These are phyloP conservation scores for Myriosclerotinia curreyana DNA, from an alignment of 2,329 filamentous ascomycete genomes.

Conservation along the genomic window DNA sequence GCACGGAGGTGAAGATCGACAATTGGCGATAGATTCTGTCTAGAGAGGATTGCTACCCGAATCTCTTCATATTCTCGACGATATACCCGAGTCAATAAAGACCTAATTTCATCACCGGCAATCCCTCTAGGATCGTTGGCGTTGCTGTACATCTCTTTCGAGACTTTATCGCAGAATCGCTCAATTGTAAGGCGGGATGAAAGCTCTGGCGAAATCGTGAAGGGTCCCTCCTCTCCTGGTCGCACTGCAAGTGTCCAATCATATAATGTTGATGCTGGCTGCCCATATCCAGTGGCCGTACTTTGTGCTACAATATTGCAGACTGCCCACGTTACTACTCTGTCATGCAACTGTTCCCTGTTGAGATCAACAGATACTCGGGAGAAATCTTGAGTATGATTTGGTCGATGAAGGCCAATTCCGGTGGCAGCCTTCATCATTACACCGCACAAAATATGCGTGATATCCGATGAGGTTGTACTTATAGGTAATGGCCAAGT, in stretches of 20 bases:
- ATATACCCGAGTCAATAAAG: conserved; percentile 64
- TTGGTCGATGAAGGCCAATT: conserved; percentile 76
- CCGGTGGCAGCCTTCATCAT: conserved; percentile 88
- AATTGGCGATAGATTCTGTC: conserved; percentile 53
- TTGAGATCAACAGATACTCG: conserved; percentile 71
- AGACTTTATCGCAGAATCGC: conserved; percentile 73
- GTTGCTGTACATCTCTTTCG: conserved; percentile 76
- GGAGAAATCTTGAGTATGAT: conserved; percentile 80
- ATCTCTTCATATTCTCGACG: conserved; percentile 63
- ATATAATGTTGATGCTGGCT: conserved; percentile 74
- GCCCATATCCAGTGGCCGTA: conserved; percentile 79
- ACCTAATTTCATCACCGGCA: conserved; percentile 63
- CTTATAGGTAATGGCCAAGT: conserved; percentile 83
- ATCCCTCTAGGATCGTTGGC: conserved; percentile 69
- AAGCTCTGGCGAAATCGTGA: conserved; percentile 59
- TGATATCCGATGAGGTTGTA: conserved; percentile 75
- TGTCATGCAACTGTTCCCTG: conserved; percentile 74
- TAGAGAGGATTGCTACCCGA: conserved; percentile 57
- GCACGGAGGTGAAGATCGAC: conserved; percentile 67
- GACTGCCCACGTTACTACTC: conserved; percentile 77
- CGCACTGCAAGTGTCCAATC: conserved; percentile 68
- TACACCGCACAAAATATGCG: conserved; percentile 72
- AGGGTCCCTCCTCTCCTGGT: conserved; percentile 57
- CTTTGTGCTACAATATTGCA: conserved; percentile 82
- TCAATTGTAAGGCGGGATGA: conserved; percentile 69